Evolutionary conservation across 257 asterid species (phyloP).

Genomic region (Ehretia macrophylla): DNA sequence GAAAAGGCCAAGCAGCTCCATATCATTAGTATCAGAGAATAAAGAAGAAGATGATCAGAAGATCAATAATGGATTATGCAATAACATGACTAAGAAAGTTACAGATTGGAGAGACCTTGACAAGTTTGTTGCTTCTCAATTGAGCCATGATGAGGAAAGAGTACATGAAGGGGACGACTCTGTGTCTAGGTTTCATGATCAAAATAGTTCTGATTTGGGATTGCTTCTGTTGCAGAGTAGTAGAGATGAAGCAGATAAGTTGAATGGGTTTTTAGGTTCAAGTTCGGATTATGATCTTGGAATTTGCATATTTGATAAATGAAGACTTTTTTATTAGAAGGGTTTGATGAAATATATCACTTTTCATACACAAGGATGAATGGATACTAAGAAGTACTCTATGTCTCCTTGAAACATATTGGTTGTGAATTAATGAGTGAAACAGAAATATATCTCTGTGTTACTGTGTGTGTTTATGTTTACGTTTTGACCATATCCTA

Average conservation of each 20-base stretch:
- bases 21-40: constrained; percentile 4
- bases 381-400: not conserved
- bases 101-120: constrained; percentile 72
- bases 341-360: not conserved
- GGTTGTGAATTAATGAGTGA: too few species aligned
- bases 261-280: constrained; percentile 37
- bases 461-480: too few species aligned
- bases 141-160: constrained; percentile 45
- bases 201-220: constrained; percentile 33
- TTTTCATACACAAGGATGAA: not conserved
- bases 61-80: not conserved
- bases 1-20: constrained; percentile 25
- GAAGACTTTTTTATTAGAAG: not conserved
- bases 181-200: constrained; percentile 9
- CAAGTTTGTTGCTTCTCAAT: constrained; percentile 70
- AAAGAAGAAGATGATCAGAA: constrained; percentile 14
- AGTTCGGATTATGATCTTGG: constrained; percentile 52
- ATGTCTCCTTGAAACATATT: too few species aligned
- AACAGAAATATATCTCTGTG: too few species aligned
- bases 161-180: constrained; percentile 8
- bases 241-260: constrained; percentile 36
- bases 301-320: constrained; percentile 51
- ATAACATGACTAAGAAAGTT: constrained; percentile 26
- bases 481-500: too few species aligned
- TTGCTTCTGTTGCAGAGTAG: constrained; percentile 41